A percentile compares a stretch with the other conserved stretches of the same genome.
phyloP scores from a whole-genome alignment of 805 yeast genomes.

The Jamesozyma gamospora region DNA sequence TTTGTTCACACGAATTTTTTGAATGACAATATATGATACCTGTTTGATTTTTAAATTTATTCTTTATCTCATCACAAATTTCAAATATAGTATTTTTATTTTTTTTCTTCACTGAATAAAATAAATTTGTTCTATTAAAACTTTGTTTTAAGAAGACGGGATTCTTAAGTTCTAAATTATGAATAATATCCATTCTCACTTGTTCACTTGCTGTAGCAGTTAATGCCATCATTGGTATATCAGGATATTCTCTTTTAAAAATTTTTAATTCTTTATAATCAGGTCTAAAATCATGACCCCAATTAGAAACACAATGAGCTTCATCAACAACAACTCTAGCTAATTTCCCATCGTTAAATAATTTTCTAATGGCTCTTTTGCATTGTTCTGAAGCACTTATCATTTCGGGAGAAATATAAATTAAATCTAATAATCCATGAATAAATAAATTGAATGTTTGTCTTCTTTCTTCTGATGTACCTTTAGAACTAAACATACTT shows the following conservation, averaged over 20 bases:
- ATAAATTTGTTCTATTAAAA: constrained; percentile 81
- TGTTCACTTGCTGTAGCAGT: constrained; percentile 96
- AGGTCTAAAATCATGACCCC: constrained; percentile 99
- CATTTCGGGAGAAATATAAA: constrained; percentile 94
- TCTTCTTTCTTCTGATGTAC: constrained; percentile 52
- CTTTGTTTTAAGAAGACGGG: constrained; percentile 77
- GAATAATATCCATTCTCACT: constrained; percentile 77
- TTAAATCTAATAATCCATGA: constrained; percentile 60
- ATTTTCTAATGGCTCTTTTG: constrained; percentile 47
- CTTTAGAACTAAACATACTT: constrained; percentile 80
- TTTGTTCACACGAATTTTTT: constrained; percentile 77
- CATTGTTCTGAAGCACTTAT: constrained; percentile 66
- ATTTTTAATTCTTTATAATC: constrained; percentile 76
- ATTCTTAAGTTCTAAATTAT: constrained; percentile 54
- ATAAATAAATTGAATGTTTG: constrained; percentile 54
- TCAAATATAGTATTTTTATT: constrained; percentile 45
- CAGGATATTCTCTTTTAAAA: constrained; percentile 67
- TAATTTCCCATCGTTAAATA: constrained; percentile 47
- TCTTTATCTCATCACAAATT: constrained; percentile 46
- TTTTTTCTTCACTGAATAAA: constrained; percentile 68
- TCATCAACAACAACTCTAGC: constrained; percentile 93
- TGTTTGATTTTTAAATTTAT: constrained; percentile 46
- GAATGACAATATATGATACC: constrained; percentile 95
- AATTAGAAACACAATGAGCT: constrained; percentile 96
- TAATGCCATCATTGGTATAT: constrained; percentile 86